phyloP scores from a whole-genome alignment of 2,329 filamentous ascomycete species.

The Eutypa lata region DNA sequence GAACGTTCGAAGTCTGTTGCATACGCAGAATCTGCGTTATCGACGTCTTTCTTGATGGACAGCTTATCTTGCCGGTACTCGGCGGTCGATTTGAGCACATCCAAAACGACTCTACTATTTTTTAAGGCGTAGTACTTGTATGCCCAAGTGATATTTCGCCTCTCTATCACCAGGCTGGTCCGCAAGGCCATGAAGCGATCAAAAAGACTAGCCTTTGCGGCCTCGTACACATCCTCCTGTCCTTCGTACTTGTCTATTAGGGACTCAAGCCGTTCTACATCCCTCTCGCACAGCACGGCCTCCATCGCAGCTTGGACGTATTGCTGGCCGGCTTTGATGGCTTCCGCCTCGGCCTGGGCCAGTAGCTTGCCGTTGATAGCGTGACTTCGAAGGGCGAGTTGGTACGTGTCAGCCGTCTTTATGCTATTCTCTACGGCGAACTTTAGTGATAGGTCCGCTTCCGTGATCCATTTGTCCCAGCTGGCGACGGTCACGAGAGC shows the following conservation, averaged over 20 bases:
- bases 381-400: neutral
- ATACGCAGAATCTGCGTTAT: neutral
- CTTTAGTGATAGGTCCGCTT: neutral
- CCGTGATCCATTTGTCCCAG: neutral
- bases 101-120: neutral
- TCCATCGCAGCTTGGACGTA: constrained; percentile 1
- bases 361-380: neutral
- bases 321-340: neutral
- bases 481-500: neutral
- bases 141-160: neutral
- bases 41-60: neutral
- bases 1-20: constrained; percentile 1
- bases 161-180: neutral
- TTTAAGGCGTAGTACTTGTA: constrained; percentile 1
- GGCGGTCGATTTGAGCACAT: neutral
- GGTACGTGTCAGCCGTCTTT: neutral
- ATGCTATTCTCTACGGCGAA: neutral
- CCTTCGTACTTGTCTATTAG: neutral
- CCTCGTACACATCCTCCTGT: neutral
- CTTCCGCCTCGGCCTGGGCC: neutral
- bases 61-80: neutral
- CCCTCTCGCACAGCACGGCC: neutral
- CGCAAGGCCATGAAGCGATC: neutral
- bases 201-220: neutral
- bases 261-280: neutral